phyloP scores from a whole-genome alignment of 2,329 filamentous ascomycete genomes.

The Taxawa tesnikishii region DNA sequence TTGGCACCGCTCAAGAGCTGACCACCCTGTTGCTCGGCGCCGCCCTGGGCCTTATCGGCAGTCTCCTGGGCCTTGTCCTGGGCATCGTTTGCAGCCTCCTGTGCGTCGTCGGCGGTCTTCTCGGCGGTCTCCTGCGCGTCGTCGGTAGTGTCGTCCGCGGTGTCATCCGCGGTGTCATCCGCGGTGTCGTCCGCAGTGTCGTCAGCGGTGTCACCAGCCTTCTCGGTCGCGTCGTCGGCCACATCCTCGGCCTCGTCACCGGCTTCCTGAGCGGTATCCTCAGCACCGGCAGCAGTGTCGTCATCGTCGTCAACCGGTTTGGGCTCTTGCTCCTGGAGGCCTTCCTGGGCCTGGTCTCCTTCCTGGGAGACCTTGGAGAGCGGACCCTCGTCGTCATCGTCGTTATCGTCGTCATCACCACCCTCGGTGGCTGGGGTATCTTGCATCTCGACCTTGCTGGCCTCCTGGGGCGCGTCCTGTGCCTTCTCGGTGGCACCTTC shows the following conservation, averaged over 20 bases:
- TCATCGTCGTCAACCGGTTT: constrained; percentile 32
- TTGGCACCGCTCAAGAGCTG: constrained; percentile 31
- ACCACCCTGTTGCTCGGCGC: constrained; percentile 21
- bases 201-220: constrained; percentile 23
- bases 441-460: constrained; percentile 21
- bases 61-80: constrained; percentile 18
- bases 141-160: constrained; percentile 15
- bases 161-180: constrained; percentile 14
- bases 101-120: constrained; percentile 22
- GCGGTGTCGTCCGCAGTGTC: constrained; percentile 15
- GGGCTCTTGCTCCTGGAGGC: constrained; percentile 31
- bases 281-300: constrained; percentile 23
- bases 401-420: constrained; percentile 21
- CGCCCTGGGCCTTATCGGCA: constrained; percentile 16
- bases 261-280: constrained; percentile 30
- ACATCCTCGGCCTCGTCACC: constrained; percentile 19
- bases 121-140: constrained; percentile 19
- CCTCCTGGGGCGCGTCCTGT: constrained; percentile 11
- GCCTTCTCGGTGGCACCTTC: constrained; percentile 25
- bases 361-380: constrained; percentile 35
- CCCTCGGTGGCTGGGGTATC: constrained; percentile 18
- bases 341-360: constrained; percentile 30
- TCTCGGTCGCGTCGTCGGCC: constrained; percentile 30
- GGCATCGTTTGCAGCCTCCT: constrained; percentile 19
- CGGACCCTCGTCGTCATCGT: constrained; percentile 22